Evolutionary conservation across 2,329 filamentous ascomycete genomes (phyloP).

Genomic region (Pleomassaria siparia): DNA sequence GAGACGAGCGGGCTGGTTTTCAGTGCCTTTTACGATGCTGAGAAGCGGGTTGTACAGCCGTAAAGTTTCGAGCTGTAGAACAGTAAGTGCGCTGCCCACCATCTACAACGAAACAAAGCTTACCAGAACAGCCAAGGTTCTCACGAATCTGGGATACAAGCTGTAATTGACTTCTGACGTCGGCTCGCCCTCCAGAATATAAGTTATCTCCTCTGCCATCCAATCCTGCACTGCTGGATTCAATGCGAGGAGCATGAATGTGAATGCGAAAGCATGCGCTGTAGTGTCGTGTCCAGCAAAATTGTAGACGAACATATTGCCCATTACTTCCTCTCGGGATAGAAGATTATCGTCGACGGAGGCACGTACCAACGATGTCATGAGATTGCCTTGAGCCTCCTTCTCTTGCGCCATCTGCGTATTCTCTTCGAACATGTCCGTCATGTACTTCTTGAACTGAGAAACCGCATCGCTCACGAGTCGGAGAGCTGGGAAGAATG

Average conservation of each 20-base stretch:
- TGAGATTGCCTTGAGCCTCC: slow-evolving; percentile 7
- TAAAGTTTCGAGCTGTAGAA: slow-evolving; percentile 45
- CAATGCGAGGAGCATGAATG: slow-evolving; percentile 48
- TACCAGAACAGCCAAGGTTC: slow-evolving; percentile 42
- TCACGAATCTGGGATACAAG: slow-evolving; percentile 45
- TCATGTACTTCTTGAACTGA: slow-evolving; percentile 15
- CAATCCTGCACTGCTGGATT: slow-evolving; percentile 51
- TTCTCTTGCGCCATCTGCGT: neutral
- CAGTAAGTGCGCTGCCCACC: too few relatives aligned
- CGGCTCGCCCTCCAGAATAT: neutral
- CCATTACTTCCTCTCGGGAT: slow-evolving; percentile 12
- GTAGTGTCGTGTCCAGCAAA: slow-evolving; percentile 57
- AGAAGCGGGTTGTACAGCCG: slow-evolving; percentile 44
- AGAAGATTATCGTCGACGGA: slow-evolving; percentile 13
- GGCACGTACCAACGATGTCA: slow-evolving; percentile 11
- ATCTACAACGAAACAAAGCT: neutral
- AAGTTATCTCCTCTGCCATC: slow-evolving; percentile 45
- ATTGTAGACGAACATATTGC: slow-evolving; percentile 54
- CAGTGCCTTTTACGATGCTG: slow-evolving; percentile 32
- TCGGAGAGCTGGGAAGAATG: neutral
- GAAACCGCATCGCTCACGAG: slow-evolving; percentile 9
- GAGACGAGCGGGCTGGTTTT: neutral
- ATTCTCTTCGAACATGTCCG: slow-evolving; percentile 6
- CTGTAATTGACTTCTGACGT: slow-evolving; percentile 7
- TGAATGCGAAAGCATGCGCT: slow-evolving; percentile 48